Percentiles rank a stretch among this genome's conserved stretches.
Evolutionary conservation across 352 stramenopile genomes (phyloP).

Genomic region (Phytopythium delawarense): DNA sequence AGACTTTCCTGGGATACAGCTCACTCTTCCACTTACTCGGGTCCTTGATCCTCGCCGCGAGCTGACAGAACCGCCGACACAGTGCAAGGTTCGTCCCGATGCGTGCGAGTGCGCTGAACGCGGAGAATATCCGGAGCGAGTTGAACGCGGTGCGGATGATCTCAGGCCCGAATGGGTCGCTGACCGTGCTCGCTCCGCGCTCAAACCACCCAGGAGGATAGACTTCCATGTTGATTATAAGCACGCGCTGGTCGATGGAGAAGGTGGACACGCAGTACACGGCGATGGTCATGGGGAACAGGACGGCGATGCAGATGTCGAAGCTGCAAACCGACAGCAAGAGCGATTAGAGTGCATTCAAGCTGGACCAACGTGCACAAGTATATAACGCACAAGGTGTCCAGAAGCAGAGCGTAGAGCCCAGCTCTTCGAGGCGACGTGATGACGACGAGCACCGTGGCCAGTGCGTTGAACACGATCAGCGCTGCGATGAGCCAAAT

Average conservation of each 20-base stretch:
- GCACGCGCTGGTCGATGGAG: slow-evolving; percentile 21
- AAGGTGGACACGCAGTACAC: slow-evolving; percentile 28
- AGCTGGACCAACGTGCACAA: too few species aligned
- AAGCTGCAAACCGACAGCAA: slow-evolving; percentile 14
- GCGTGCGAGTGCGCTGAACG: slow-evolving; percentile 17
- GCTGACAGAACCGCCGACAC: slow-evolving; percentile 13
- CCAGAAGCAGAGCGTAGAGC: slow-evolving; percentile 12
- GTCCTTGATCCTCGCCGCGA: slow-evolving; percentile 11
- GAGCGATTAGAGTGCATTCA: too few species aligned
- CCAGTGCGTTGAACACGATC: slow-evolving; percentile 2
- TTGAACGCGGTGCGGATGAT: slow-evolving; percentile 24
- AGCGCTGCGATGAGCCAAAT: slow-evolving; percentile 1
- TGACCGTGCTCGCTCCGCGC: slow-evolving; percentile 19
- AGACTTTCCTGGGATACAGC: slow-evolving; percentile 13
- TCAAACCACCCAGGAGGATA: slow-evolving; percentile 29
- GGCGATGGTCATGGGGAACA: slow-evolving; percentile 27
- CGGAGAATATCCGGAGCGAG: slow-evolving; percentile 24
- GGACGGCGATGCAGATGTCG: slow-evolving; percentile 29
- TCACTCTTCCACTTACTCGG: background rate
- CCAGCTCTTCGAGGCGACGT: slow-evolving; percentile 5
- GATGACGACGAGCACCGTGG: background rate
- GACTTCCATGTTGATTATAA: slow-evolving; percentile 25
- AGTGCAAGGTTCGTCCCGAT: slow-evolving; percentile 23
- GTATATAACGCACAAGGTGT: slow-evolving; percentile 10
- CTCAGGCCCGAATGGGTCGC: slow-evolving; percentile 17